Conservation (phyloP, 1,284 basidiomycete genomes). For the Rhodotorula mucilaginosa region DNA sequence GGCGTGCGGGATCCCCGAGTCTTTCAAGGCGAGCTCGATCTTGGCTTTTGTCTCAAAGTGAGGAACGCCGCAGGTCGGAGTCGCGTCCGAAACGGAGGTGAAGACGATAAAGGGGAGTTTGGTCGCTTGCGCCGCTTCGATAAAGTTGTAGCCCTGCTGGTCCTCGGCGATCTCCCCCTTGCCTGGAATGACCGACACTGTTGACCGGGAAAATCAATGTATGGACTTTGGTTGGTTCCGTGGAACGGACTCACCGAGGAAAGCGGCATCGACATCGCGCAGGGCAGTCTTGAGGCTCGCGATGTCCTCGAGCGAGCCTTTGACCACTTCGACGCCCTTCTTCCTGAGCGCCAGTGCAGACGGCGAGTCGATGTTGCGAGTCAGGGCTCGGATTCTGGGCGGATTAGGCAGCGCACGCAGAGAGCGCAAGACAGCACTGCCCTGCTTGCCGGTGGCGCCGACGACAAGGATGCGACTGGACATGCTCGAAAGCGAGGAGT, state of each 20-base stretch:
- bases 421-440: not conserved
- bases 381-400: constrained; percentile 1
- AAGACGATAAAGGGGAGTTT: constrained; percentile 19
- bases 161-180: constrained; percentile 8
- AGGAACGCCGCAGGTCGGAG: constrained; percentile 14
- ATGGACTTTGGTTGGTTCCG: no score
- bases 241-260: not conserved
- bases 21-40: constrained; percentile 22
- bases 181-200: constrained; percentile 14
- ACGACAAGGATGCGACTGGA: constrained; percentile 12
- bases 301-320: constrained; percentile 5
- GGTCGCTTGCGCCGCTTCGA: constrained; percentile 11
- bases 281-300: constrained; percentile 2
- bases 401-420: not conserved
- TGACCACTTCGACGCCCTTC: constrained; percentile 15
- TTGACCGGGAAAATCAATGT: not conserved
- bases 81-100: constrained; percentile 18
- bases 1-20: constrained; percentile 2
- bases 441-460: constrained; percentile 19
- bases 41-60: constrained; percentile 28
- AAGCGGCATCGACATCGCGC: constrained; percentile 1
- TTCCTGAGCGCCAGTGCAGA: constrained; percentile 9
- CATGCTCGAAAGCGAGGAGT: not conserved
- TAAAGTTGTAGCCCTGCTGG: constrained; percentile 19
- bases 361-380: constrained; percentile 11